Percentiles rank a stretch among this genome's conserved stretches.
phyloP scores from a whole-genome alignment of 345 rosid species.

The Populus simonii region DNA sequence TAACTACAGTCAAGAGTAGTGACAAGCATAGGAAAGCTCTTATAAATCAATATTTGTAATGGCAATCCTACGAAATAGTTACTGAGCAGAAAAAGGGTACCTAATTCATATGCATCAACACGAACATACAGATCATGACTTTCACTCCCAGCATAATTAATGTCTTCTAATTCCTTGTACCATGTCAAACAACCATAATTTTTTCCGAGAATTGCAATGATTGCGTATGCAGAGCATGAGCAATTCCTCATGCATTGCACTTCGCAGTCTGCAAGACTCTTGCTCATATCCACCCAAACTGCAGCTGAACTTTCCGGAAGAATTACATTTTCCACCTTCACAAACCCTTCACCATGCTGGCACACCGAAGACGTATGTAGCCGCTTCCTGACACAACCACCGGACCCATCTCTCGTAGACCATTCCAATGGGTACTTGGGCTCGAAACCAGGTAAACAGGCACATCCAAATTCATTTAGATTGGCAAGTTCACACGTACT shows the following conservation, averaged over 20 bases:
- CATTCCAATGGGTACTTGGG: constrained; percentile 5
- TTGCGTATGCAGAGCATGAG: constrained; percentile 8
- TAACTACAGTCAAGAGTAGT: too few relatives aligned
- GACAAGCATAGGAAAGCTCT: too few relatives aligned
- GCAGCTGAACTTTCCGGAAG: not conserved
- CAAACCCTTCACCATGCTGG: not conserved
- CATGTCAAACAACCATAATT: constrained; percentile 10
- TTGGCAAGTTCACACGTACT: not conserved
- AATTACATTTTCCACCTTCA: not conserved
- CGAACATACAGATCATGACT: constrained; percentile 10
- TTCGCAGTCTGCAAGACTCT: not conserved
- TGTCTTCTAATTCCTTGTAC: constrained; percentile 4
- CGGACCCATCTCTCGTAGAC: constrained; percentile 2
- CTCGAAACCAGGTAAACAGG: constrained; percentile 6
- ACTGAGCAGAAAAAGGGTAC: not conserved
- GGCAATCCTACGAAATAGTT: too few relatives aligned
- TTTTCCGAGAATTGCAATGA: constrained; percentile 4
- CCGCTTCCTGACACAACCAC: constrained; percentile 10
- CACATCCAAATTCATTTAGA: not conserved
- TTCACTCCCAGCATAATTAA: not conserved
- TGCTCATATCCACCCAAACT: not conserved
- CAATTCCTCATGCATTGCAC: constrained; percentile 2
- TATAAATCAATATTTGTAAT: too few relatives aligned
- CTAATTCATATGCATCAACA: constrained; percentile 17
- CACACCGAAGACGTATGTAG: not conserved